Conservation (phyloP, 257 asterid genomes). For the Nicotiana otophora region DNA sequence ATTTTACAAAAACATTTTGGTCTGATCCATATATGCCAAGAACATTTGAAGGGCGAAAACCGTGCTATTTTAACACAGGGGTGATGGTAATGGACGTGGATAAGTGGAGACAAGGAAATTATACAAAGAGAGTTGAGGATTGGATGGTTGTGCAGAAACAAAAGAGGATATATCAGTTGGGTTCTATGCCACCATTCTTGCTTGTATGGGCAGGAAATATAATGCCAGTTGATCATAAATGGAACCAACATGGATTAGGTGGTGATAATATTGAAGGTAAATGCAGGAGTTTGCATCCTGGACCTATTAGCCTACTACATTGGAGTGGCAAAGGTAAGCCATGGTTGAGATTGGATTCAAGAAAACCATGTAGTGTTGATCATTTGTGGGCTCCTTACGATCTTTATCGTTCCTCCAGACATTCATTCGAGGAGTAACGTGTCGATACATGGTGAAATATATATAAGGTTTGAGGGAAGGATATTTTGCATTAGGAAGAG, state of each 20-base stretch:
- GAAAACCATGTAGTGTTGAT: constrained; percentile 63
- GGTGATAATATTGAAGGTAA: constrained; percentile 70
- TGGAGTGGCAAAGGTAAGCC: constrained; percentile 94
- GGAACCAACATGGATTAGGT: constrained; percentile 81
- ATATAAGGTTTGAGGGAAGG: constrained; percentile 1
- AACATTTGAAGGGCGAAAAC: constrained; percentile 36
- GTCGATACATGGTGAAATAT: not conserved
- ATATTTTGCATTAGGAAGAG: constrained; percentile 6
- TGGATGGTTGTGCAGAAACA: constrained; percentile 69
- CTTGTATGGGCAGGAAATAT: constrained; percentile 64
- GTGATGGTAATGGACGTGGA: constrained; percentile 69
- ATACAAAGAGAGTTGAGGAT: constrained; percentile 38
- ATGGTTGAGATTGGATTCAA: constrained; percentile 68
- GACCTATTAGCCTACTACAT: constrained; percentile 64
- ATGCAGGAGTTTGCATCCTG: constrained; percentile 65
- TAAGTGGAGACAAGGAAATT: constrained; percentile 49
- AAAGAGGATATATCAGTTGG: constrained; percentile 54
- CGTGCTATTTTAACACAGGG: constrained; percentile 65
- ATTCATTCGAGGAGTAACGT: constrained; percentile 40
- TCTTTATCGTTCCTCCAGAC: constrained; percentile 40
- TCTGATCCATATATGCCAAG: constrained; percentile 21
- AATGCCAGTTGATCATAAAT: constrained; percentile 54
- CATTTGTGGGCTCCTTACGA: constrained; percentile 82
- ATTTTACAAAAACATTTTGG: constrained; percentile 52
- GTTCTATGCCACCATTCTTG: constrained; percentile 67